phyloP scores from a whole-genome alignment of 2,329 filamentous ascomycete species.

The Tolypocladium nubicola region DNA sequence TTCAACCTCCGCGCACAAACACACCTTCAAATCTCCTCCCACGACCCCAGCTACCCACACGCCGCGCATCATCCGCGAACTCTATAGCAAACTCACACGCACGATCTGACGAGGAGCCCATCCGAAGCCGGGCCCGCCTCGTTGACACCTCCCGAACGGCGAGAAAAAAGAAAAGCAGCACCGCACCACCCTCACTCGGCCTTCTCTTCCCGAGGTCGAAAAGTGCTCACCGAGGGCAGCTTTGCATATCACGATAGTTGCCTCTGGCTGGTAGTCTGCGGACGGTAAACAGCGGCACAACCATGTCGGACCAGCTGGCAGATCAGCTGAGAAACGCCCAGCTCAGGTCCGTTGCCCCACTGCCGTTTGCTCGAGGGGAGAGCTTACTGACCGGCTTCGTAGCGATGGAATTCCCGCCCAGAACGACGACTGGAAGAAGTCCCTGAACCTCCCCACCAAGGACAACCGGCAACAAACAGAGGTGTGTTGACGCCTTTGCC shows the following conservation, averaged over 20 bases:
- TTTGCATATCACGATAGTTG: constrained; percentile 10
- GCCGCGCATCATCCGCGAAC: neutral
- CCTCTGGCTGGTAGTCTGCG: constrained; percentile 12
- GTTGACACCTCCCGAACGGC: neutral
- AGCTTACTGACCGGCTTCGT: constrained; percentile 7
- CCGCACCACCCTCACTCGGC: neutral
- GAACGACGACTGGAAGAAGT: constrained; percentile 62
- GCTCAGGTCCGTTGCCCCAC: constrained; percentile 24
- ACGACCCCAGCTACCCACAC: constrained; percentile 3
- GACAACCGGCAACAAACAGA: constrained; percentile 76
- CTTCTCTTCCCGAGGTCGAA: neutral
- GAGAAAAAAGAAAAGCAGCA: neutral
- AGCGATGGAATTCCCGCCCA: constrained; percentile 36
- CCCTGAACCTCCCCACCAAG: constrained; percentile 59
- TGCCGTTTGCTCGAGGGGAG: neutral
- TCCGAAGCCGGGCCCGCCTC: neutral
- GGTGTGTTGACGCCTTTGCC: constrained; percentile 29
- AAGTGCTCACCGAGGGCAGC: neutral
- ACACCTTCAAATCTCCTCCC: constrained; percentile 6
- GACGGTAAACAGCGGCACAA: constrained; percentile 15
- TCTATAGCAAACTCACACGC: neutral
- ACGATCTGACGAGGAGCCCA: neutral
- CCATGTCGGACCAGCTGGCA: constrained; percentile 34
- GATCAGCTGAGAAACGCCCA: constrained; percentile 31
- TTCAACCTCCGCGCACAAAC: constrained; percentile 6